Evolutionary conservation across 2,329 filamentous ascomycete species (phyloP).

Genomic region (Xylariaceae sp.): DNA sequence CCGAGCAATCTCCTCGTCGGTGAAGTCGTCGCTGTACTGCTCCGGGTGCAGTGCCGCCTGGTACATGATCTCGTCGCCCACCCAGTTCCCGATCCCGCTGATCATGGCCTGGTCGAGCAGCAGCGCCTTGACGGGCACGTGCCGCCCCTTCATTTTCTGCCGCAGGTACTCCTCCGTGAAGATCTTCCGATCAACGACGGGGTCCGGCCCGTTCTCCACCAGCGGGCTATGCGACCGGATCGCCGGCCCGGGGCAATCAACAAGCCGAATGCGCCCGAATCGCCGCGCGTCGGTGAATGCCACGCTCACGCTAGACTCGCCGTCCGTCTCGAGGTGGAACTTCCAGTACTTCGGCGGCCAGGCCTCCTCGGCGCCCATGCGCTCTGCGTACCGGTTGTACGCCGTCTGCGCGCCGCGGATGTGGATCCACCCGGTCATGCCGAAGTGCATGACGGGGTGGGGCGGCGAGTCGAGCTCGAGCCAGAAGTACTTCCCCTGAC

Average conservation of each 20-base stretch:
- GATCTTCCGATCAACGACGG: slow-evolving; percentile 72
- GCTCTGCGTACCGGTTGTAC: slow-evolving; percentile 79
- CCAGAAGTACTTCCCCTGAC: slow-evolving; percentile 98
- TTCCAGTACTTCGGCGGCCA: slow-evolving; percentile 95
- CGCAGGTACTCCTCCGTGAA: slow-evolving; percentile 73
- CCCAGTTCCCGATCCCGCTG: slow-evolving; percentile 95
- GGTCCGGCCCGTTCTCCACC: slow-evolving; percentile 90
- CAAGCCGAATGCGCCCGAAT: slow-evolving; percentile 72
- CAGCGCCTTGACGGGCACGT: slow-evolving; percentile 83
- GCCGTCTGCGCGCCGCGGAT: slow-evolving; percentile 73
- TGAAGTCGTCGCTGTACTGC: slow-evolving; percentile 83
- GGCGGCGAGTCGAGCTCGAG: slow-evolving; percentile 69
- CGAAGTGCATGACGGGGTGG: slow-evolving; percentile 86
- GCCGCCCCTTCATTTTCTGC: slow-evolving; percentile 68
- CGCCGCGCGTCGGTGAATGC: slow-evolving; percentile 83
- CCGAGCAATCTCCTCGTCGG: slow-evolving; percentile 62
- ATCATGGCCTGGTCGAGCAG: slow-evolving; percentile 84
- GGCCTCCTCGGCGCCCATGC: slow-evolving; percentile 54
- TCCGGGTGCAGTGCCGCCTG: slow-evolving; percentile 87
- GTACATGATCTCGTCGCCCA: slow-evolving; percentile 90
- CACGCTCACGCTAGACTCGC: slow-evolving; percentile 37
- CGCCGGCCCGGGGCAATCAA: slow-evolving; percentile 71
- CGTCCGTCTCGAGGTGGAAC: slow-evolving; percentile 67
- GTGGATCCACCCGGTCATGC: slow-evolving; percentile 82
- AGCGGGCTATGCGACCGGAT: slow-evolving; percentile 76